Conservation (phyloP, 306 rosid genomes). For the Cucurbita maxima region DNA sequence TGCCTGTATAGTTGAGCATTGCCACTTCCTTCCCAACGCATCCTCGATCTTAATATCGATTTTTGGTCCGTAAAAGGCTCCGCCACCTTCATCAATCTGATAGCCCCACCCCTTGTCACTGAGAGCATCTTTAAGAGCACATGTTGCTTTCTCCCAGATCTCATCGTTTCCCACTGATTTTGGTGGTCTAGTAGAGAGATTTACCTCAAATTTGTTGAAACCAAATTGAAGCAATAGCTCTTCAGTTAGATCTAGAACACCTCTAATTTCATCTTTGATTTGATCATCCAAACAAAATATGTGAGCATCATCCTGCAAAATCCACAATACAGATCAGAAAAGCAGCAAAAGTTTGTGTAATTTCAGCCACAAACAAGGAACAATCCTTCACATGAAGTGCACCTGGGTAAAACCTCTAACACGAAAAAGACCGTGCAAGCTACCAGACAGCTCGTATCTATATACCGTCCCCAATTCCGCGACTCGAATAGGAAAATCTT, state of each 20-base stretch:
- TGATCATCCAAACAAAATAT: constrained; percentile 88
- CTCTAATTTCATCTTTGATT: constrained; percentile 87
- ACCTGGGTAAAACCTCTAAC: constrained; percentile 98
- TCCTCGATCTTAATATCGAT: constrained; percentile 97
- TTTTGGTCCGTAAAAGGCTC: constrained; percentile 98
- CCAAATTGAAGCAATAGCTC: constrained; percentile 71
- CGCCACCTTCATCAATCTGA: constrained; percentile 88
- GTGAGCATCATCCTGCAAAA: constrained; percentile 93
- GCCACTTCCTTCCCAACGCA: constrained; percentile 99
- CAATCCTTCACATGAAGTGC: background rate
- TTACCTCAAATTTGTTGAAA: constrained; percentile 75
- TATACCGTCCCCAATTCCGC: constrained; percentile 96
- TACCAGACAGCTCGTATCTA: constrained; percentile 91
- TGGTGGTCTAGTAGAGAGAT: constrained; percentile 90
- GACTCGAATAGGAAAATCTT: constrained; percentile 72
- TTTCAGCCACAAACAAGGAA: background rate
- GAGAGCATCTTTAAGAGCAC: constrained; percentile 81
- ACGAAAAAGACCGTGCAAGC: constrained; percentile 93
- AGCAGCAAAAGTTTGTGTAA: background rate
- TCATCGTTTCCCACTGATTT: constrained; percentile 76
- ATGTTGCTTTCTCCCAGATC: constrained; percentile 81
- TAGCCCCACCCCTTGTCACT: constrained; percentile 87
- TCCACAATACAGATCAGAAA: constrained; percentile 6
- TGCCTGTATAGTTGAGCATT: constrained; percentile 96
- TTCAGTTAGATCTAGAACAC: constrained; percentile 88